Base-by-base conservation (phyloP, 768 basidiomycete species). In the Trametes cubensis region DNA sequence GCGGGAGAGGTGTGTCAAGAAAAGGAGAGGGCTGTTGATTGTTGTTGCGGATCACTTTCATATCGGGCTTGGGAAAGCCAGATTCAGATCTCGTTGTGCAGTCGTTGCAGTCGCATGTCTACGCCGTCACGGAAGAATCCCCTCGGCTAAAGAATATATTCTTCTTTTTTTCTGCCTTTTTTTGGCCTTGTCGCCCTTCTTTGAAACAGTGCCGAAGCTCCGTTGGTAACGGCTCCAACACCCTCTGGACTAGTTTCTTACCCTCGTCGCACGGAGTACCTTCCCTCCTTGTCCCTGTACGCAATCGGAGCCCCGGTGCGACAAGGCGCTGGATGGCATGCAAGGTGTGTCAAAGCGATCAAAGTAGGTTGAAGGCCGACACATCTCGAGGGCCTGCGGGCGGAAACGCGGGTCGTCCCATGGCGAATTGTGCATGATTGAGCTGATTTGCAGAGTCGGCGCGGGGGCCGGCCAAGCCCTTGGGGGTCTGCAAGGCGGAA, bases 41-140 rank as follows among this genome's bases (percentile, higher is more conserved):
- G 72, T 69, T 70, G 66, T 66, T 67, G 71, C 74, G 74, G 74
- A 75, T 75, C 74, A 73, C 68, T 66, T 34, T 71, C 72, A 66
- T 66, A 74, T 73, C 72, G 72, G 73, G 73, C 56, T 64, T 50
- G 46, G 54, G 62, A 72, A 67, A 63, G 64, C 67, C 66, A 69
- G 72, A 67, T 44, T 8, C 23, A 46, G 65, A 67, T 63, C 63
- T 67, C 44, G 61, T 58, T 62, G 62, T 54, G 51, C 53, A 8
- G 58, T 55, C 51, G 46, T 58, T 59, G 51, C 45, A 61, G 49
- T 53, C 59, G 60, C 64, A 61, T 58, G 60, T 45, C 63, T 49
- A 50, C 58, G 56, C 63, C 53, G 56, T 63, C 55, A 59, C 63
- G 63, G 57, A 63, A 58, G 59, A 52, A 58, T 65, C 38, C 48